These are phyloP conservation scores for Pistacia atlantica DNA, from an alignment of 345 rosid species.

Conservation along the genomic window DNA sequence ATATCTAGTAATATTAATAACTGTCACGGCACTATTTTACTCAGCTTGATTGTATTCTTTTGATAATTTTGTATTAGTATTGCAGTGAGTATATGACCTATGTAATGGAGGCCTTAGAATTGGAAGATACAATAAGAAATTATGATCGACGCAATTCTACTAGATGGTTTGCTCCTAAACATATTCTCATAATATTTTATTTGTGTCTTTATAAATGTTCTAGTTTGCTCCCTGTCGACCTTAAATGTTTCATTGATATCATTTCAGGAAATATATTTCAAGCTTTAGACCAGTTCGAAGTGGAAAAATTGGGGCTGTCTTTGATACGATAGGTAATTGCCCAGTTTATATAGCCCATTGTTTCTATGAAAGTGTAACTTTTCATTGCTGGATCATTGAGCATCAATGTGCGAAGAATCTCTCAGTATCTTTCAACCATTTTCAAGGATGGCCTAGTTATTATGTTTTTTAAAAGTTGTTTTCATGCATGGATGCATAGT, in stretches of 20 bases:
- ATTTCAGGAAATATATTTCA: conserved; percentile 84
- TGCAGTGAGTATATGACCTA: conserved; percentile 86
- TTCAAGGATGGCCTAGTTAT: not conserved
- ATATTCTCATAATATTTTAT: conserved; percentile 2
- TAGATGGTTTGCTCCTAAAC: conserved; percentile 75
- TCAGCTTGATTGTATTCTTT: not conserved
- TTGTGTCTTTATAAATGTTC: conserved; percentile 4
- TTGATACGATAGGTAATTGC: conserved; percentile 74
- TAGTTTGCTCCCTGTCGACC: conserved; percentile 14
- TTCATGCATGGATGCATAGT: not conserved
- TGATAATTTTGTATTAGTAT: conserved; percentile 16
- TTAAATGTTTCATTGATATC: conserved; percentile 18
- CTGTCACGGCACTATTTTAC: not conserved
- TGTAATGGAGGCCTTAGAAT: conserved; percentile 81
- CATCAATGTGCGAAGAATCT: conserved; percentile 16
- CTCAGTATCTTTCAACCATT: not conserved
- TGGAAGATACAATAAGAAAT: conserved; percentile 93
- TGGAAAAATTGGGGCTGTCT: conserved; percentile 64
- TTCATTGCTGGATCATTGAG: conserved; percentile 3
- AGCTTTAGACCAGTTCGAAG: conserved; percentile 73
- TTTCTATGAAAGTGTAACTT: not conserved
- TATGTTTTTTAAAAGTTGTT: not conserved
- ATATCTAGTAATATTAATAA: not conserved
- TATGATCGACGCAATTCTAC: conserved; percentile 77
- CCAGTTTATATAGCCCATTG: not conserved